Percentiles rank a stretch among this genome's conserved stretches.
Conservation (phyloP, 2,329 filamentous ascomycete species). For the Trichoderma sp. region DNA sequence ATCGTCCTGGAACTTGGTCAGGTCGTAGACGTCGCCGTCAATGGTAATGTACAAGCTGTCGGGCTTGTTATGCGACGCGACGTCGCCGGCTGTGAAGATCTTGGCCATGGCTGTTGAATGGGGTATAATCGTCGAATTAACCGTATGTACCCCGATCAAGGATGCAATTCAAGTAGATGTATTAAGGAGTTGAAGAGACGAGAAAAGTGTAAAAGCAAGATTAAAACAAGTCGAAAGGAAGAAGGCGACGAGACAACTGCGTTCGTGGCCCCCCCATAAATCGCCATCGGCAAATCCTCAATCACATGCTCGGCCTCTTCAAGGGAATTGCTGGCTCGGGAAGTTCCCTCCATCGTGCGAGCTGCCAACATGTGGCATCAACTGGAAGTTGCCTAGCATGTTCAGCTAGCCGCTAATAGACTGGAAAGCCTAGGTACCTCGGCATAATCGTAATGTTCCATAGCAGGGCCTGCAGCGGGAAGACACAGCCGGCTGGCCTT, state of each 20-base stretch:
- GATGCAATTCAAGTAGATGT: too few species aligned
- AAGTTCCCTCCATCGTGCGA: too few species aligned
- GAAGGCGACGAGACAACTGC: too few species aligned
- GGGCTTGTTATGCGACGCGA: constrained; percentile 87
- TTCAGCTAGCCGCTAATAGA: not conserved
- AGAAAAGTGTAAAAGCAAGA: not conserved
- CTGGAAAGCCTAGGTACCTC: too few species aligned
- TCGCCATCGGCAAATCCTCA: constrained; percentile 24
- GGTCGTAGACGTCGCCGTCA: constrained; percentile 93
- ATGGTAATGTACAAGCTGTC: constrained; percentile 87
- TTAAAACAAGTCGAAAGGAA: not conserved
- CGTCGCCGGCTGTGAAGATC: constrained; percentile 80
- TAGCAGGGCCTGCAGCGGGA: too few species aligned
- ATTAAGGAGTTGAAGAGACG: not conserved
- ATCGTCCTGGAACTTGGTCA: constrained; percentile 85
- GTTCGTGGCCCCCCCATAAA: constrained; percentile 2
- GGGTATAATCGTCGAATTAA: too few species aligned
- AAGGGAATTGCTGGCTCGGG: too few species aligned
- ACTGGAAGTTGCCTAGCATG: not conserved
- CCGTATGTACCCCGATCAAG: not conserved
- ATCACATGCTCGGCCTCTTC: constrained; percentile 23
- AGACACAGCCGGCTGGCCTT: too few species aligned
- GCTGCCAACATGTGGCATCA: too few species aligned
- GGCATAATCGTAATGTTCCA: too few species aligned
- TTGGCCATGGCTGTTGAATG: constrained; percentile 70